phyloP scores from a whole-genome alignment of 306 rosid species.

The Gillenia trifoliata region DNA sequence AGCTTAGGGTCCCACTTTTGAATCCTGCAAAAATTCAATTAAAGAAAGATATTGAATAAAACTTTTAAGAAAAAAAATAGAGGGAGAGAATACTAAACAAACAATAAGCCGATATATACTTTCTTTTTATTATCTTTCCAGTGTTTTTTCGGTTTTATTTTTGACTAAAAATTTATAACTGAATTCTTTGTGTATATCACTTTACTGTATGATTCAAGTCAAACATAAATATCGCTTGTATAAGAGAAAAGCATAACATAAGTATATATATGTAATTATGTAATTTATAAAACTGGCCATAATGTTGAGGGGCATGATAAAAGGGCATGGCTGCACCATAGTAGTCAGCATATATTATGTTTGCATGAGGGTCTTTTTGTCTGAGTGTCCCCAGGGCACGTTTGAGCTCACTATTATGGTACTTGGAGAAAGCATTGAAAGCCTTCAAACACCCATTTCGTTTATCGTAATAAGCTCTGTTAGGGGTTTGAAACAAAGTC shows the following conservation, averaged over 20 bases:
- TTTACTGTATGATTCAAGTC: too few species aligned
- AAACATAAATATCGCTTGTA: too few species aligned
- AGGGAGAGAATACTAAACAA: too few species aligned
- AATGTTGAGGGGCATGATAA: constrained; percentile 36
- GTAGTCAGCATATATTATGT: constrained; percentile 60
- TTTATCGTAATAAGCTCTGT: constrained; percentile 37
- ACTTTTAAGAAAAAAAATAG: too few species aligned
- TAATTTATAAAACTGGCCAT: constrained; percentile 30
- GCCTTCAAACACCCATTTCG: constrained; percentile 53
- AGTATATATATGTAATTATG: too few species aligned
- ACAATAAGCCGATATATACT: too few species aligned
- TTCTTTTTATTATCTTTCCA: too few species aligned
- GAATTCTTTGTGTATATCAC: too few species aligned
- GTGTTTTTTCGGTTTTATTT: too few species aligned
- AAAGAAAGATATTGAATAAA: neutral
- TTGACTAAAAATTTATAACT: too few species aligned
- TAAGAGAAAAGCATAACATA: too few species aligned
- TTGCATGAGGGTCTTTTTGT: constrained; percentile 39
- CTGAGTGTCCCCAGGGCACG: constrained; percentile 30
- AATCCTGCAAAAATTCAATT: constrained; percentile 31
- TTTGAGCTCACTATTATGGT: constrained; percentile 50
- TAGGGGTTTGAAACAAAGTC: constrained; percentile 35
- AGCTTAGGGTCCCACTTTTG: constrained; percentile 25
- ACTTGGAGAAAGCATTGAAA: constrained; percentile 43
- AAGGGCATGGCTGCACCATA: constrained; percentile 50